A percentile compares a stretch with the other conserved stretches of the same genome.
Conservation (phyloP, 2,329 filamentous ascomycete genomes). For the Torrubiella hemipterigena region DNA sequence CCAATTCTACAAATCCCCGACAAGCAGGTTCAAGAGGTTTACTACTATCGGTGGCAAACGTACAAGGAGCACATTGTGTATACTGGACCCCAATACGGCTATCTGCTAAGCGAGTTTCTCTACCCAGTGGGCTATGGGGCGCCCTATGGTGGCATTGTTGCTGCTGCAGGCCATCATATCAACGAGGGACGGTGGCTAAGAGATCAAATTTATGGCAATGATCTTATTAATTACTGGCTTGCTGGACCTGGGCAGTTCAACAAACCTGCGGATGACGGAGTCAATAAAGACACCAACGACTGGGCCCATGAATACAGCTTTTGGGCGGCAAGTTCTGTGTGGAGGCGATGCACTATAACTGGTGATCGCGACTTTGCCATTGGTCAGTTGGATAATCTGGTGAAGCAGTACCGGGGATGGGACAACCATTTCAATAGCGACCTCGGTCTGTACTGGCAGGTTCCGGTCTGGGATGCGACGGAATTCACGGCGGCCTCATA, state of each 20-base stretch:
- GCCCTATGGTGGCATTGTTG: slow-evolving; percentile 8
- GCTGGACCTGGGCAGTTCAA: slow-evolving; percentile 9
- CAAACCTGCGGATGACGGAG: slow-evolving; percentile 7
- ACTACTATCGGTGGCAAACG: slow-evolving; percentile 30
- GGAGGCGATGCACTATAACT: slow-evolving; percentile 18
- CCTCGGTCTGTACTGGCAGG: slow-evolving; percentile 27
- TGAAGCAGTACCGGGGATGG: slow-evolving; percentile 25
- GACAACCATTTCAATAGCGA: slow-evolving; percentile 19
- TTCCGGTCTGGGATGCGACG: slow-evolving; percentile 29
- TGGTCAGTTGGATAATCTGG: slow-evolving; percentile 26
- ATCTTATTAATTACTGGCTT: slow-evolving; percentile 14
- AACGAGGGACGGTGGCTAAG: slow-evolving; percentile 27
- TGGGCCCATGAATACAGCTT: slow-evolving; percentile 12
- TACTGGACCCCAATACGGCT: slow-evolving; percentile 24
- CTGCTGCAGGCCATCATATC: slow-evolving; percentile 24
- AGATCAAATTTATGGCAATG: slow-evolving; percentile 22
- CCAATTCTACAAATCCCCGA: slow-evolving; percentile 28
- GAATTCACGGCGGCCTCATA: slow-evolving; percentile 22
- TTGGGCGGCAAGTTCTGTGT: slow-evolving; percentile 11
- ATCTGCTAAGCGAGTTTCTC: slow-evolving; percentile 29
- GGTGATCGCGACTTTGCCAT: slow-evolving; percentile 22
- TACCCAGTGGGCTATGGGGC: slow-evolving; percentile 19
- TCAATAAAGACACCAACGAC: slow-evolving; percentile 10
- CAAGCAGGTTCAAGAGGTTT: slow-evolving; percentile 27
- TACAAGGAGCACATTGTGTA: slow-evolving; percentile 28